phyloP scores from a whole-genome alignment of 306 rosid genomes.

The Prunus armeniaca region DNA sequence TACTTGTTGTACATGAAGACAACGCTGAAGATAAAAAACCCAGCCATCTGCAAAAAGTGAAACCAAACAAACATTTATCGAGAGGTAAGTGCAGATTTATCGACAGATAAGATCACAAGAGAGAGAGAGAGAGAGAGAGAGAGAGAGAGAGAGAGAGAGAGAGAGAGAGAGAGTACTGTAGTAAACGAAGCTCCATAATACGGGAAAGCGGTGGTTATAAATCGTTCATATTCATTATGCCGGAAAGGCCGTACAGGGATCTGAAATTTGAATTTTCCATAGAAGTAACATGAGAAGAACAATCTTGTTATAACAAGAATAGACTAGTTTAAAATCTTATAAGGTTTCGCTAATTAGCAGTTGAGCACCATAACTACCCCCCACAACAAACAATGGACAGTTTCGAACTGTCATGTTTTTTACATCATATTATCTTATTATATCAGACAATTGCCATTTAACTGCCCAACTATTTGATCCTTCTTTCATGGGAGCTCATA shows the following conservation, averaged over 20 bases:
- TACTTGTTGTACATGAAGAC: conserved; percentile 80
- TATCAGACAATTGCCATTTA: neutral
- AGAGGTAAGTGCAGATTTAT: neutral
- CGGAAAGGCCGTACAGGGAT: neutral
- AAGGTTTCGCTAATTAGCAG: neutral
- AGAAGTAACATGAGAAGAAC: neutral
- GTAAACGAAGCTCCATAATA: neutral
- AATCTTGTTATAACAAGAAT: neutral
- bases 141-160: conserved; percentile 26
- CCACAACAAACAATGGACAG: neutral
- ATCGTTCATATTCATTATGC: neutral
- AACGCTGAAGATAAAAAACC: conserved; percentile 62
- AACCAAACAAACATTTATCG: neutral
- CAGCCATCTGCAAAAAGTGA: conserved; percentile 64
- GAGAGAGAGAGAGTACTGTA: neutral
- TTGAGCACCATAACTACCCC: neutral
- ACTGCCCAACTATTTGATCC: neutral
- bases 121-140: conserved; percentile 47
- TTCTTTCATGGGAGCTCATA: neutral
- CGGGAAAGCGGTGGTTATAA: neutral
- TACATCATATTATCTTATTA: neutral
- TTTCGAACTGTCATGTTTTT: neutral
- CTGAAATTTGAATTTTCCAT: neutral
- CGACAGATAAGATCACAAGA: neutral
- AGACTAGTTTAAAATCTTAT: neutral